phyloP scores from a whole-genome alignment of 2,329 filamentous ascomycete species.

The Hypoxylon sp. region DNA sequence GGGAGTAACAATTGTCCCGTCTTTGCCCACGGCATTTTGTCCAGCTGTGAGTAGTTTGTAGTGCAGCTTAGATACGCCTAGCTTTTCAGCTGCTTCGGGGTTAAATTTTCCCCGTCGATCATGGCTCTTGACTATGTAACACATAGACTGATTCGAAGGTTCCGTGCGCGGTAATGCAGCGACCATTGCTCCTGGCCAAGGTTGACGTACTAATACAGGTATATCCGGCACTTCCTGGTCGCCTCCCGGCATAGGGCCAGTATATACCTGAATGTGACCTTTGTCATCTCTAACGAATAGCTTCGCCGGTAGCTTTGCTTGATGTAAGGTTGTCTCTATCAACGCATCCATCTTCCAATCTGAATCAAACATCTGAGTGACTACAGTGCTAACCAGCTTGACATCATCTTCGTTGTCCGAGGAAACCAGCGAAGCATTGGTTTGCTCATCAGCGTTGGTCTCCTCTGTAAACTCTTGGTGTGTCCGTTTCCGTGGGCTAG shows the following conservation, averaged over 20 bases:
- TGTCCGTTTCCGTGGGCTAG: constrained; percentile 56
- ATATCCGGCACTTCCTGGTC: constrained; percentile 70
- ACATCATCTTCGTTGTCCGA: constrained; percentile 59
- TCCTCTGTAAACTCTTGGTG: constrained; percentile 62
- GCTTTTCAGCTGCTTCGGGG: constrained; percentile 70
- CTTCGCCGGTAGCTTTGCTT: constrained; percentile 77
- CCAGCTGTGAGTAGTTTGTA: constrained; percentile 75
- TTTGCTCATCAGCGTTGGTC: background rate
- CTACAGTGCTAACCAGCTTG: constrained; percentile 70
- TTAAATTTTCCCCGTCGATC: constrained; percentile 86
- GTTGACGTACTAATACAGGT: constrained; percentile 79
- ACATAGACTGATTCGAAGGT: constrained; percentile 78
- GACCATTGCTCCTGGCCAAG: constrained; percentile 82
- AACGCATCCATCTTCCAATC: constrained; percentile 81
- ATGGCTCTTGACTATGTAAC: constrained; percentile 87
- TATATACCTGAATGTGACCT: constrained; percentile 77
- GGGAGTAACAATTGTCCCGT: constrained; percentile 80
- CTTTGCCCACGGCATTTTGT: constrained; percentile 71
- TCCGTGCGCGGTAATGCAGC: constrained; percentile 76
- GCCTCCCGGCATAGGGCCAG: constrained; percentile 74
- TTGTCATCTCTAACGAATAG: constrained; percentile 78
- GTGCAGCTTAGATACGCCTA: constrained; percentile 73
- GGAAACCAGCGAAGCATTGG: background rate
- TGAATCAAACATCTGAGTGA: constrained; percentile 85
- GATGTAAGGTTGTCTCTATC: constrained; percentile 73